phyloP scores from a whole-genome alignment of 1,139 yeast species.

The Hanseniaspora gamundiae region DNA sequence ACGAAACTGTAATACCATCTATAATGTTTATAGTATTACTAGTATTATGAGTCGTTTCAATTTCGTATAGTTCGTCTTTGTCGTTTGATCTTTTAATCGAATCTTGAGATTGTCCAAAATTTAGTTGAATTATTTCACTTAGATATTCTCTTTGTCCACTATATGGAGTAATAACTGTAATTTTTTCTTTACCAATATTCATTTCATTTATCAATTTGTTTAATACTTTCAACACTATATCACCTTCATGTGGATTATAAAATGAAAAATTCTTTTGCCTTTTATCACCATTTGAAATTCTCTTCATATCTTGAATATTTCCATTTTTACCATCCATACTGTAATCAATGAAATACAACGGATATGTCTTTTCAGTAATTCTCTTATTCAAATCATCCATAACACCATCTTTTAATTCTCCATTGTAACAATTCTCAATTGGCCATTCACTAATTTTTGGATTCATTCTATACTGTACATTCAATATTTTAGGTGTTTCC shows the following conservation, averaged over 20 bases:
- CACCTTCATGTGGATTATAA: conserved; percentile 60
- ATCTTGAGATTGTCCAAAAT: no score
- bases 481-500: conserved; percentile 50
- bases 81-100: conserved; percentile 1
- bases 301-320: conserved; percentile 24
- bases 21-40: conserved; percentile 42
- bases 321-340: conserved; percentile 36
- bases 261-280: conserved; percentile 27
- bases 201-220: conserved; percentile 35
- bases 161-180: conserved; percentile 62
- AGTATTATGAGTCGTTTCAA: conserved; percentile 26
- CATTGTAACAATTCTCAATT: conserved; percentile 42
- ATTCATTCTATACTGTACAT: conserved; percentile 66
- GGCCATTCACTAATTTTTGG: conserved; percentile 57
- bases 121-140: not conserved
- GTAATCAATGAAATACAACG: conserved; percentile 39
- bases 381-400: conserved; percentile 20
- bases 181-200: conserved; percentile 29
- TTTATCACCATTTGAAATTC: not conserved
- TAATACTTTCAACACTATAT: conserved; percentile 47
- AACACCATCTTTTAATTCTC: conserved; percentile 50
- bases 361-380: conserved; percentile 21
- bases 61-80: conserved; percentile 16
- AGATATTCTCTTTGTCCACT: conserved; percentile 43
- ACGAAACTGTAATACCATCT: conserved; percentile 56